Evolutionary conservation across 345 rosid genomes (phyloP), one percentile per base, ranked within the genome.

Genomic region (Brassica cretica): DNA sequence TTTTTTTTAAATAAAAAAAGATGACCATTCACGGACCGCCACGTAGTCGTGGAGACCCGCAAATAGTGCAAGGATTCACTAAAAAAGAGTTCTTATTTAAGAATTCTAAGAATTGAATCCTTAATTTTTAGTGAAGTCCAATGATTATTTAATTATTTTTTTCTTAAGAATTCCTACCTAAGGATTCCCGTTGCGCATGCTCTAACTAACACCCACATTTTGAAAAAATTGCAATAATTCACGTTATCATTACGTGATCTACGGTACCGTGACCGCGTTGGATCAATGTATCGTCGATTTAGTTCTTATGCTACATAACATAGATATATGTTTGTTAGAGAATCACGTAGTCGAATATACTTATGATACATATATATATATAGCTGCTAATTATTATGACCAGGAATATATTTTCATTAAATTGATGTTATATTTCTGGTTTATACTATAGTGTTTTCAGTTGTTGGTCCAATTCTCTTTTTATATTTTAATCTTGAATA

Each of bases 241-340:
- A 63, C 18, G 70, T 62, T 51, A 39, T n/a, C 51, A 56, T 37
- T 64, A 56, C 76, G 81, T 78, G 73, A 66, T 41, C 16, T 29
- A 66, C 49, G 66, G 80, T 55, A 63, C 64, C 14, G 5, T 49
- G 33, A 63, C 29, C 12, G 12, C 30, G 49, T 16, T 1, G 33
- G 35, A 39, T 39, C 12, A 24, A 5, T 14, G n/a, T 1, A 6
- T 32, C 6, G 14, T 60, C 12, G 8, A 18, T 55, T 55, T 11
- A 6, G 61, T 58, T 71, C 7, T 35, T 65, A 14, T 18, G 27
- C 11, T 62, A 29, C 39, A 62, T 60, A 55, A 14, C 39, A 29
- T 59, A 19, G 29, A 19, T 58, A 4, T 58, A 58, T 3, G 9
- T 8, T 21, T 59, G 64, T 60, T 60, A 25, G 9, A 25, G n/a